Base-by-base conservation (phyloP, 768 basidiomycete species). In the Podaxis rugospora region DNA sequence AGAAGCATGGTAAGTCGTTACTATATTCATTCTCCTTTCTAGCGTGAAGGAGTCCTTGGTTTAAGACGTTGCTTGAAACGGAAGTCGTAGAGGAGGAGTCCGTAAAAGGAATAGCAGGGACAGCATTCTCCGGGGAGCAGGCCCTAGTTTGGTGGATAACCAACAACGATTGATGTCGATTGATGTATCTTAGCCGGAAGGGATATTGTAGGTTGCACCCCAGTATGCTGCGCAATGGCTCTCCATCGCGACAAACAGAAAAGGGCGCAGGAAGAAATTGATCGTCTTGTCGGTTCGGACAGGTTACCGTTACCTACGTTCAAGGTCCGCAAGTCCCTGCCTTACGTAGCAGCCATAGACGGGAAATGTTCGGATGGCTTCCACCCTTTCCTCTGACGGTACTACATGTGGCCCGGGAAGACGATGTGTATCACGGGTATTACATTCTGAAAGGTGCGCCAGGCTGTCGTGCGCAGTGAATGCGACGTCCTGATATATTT, bases 211-310 rank as follows among this genome's bases (percentile, higher is more conserved):
- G 27, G 61, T 50, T 37, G 16, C 46, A 1, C 49, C 16, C 39
- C 2, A 36, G 21, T 1, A 21, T 21, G 21, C 32, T 61, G 69
- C n/a, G 67, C 70, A 4, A 67, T 74, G 68, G 55, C 68, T 2
- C 56, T 65, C 14, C 65, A 75, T 51, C 75, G 72, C 0, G 66
- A 74, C 1, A 65, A 65, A 3, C 72, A 72, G 57, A 56, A 51
- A 11, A 69, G 65, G 39, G 74, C 70, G 7, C 75, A 73, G 55
- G 66, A 59, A n/a, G 74, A 75, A 53, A 62, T 76, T 14, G 72
- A 75, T 54, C 53, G 61, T 4, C 59, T 73, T 14, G 58, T 74
- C 14, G 73, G 72, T 1, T 49, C 47, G 14, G 65, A 67, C n/a
- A 59, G 73, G 3, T 57, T 75, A 16, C 70, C 72, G 2, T 57